Base-by-base conservation (phyloP, 2,329 filamentous ascomycete species). In the Fusarium redolens region DNA sequence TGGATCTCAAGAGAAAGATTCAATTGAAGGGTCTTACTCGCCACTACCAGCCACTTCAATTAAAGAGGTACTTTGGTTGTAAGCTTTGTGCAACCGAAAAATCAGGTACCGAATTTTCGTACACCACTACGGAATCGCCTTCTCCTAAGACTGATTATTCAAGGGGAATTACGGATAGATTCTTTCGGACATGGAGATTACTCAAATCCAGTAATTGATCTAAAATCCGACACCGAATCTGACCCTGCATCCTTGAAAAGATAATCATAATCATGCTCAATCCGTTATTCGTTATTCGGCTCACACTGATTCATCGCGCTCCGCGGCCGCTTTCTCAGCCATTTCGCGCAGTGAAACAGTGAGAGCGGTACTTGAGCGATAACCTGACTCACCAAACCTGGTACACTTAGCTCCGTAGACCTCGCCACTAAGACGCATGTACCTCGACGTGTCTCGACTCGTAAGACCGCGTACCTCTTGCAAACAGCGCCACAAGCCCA, bases 41-140 rank as follows among this genome's bases (percentile, higher is more conserved):
- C 75, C 75, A 77, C 75, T 66, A 69, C 73, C 69, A 77, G 72
- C 75, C 75, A 75, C 75, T 71, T 56, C 18, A 30, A 60, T 67
- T 58, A 56, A 63, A 48, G 31, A 64, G 68, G 66, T 69, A 75
- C 71, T 56, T 68, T 31, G 28, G 10, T 31, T 15, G 31, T 18
- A 25, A 33, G 44, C 50, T 56, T 56, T 30, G 43, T 25, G 35
- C 22, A 33, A 28, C 38, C 41, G 41, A 31, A 41, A 44, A 28
- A 11, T 35, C 47, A 70, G 54, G 62, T 68, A 74, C 67, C 41
- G 38, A 56, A 58, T 61, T 35, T 60, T 67, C 44, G 45, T 58
- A 73, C 65, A 64, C 64, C 66, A 70, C 54, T 48, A 61, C 68
- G 70, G 65, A 59, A 58, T 73, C 57, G 66, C 70, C 70, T 57